These are phyloP conservation scores for Diplodia mutila DNA, from an alignment of 2,329 filamentous ascomycete genomes.

Conservation along the genomic window DNA sequence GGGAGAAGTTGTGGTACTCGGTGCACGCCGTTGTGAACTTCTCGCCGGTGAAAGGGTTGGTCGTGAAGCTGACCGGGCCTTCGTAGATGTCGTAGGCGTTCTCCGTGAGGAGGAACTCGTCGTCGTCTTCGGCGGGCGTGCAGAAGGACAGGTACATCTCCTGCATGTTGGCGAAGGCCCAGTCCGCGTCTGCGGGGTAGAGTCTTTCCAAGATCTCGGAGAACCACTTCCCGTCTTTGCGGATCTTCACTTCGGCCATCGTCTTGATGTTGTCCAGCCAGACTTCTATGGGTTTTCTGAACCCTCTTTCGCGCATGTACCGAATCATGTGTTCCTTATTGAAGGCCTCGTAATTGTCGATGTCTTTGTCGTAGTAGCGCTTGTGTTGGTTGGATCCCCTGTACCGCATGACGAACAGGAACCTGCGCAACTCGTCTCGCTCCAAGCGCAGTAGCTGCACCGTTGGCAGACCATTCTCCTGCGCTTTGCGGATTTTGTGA, in stretches of 20 bases:
- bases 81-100: slow-evolving; percentile 40
- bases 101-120: slow-evolving; percentile 43
- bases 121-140: slow-evolving; percentile 31
- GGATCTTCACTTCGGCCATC: slow-evolving; percentile 40
- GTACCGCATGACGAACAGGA: slow-evolving; percentile 53
- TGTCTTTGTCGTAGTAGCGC: slow-evolving; percentile 38
- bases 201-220: slow-evolving; percentile 31
- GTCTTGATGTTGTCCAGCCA: slow-evolving; percentile 41
- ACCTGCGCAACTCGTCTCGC: slow-evolving; percentile 48
- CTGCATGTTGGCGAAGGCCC: slow-evolving; percentile 36
- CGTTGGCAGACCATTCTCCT: slow-evolving; percentile 29
- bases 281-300: slow-evolving; percentile 38
- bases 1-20: slow-evolving; percentile 29
- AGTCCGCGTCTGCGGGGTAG: slow-evolving; percentile 38
- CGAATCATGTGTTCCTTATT: slow-evolving; percentile 34
- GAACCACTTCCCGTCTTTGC: slow-evolving; percentile 35
- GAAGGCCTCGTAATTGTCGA: slow-evolving; percentile 41
- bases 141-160: slow-evolving; percentile 38
- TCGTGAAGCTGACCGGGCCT: slow-evolving; percentile 30
- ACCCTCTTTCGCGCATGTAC: slow-evolving; percentile 39
- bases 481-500: slow-evolving; percentile 29
- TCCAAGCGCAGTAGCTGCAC: slow-evolving; percentile 41
- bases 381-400: slow-evolving; percentile 42
- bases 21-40: slow-evolving; percentile 24
- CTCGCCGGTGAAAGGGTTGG: slow-evolving; percentile 21